Evolutionary conservation across 306 rosid species (phyloP).

Genomic region (Castanospermum australe): DNA sequence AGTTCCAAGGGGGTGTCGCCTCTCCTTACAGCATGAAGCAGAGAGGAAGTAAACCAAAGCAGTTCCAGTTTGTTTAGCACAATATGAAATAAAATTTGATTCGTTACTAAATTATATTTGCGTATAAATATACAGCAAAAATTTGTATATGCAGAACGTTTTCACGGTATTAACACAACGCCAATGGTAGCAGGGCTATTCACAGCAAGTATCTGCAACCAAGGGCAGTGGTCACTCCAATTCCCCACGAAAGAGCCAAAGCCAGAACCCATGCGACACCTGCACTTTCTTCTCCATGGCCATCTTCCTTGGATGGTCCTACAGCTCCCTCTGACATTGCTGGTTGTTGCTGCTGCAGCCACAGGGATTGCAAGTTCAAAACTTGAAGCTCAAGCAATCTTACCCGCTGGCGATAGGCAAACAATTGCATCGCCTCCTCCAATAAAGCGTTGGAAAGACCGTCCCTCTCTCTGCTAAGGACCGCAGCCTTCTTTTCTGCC

Average conservation of each 20-base stretch:
- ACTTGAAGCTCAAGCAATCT: slow-evolving; percentile 77
- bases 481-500: slow-evolving; percentile 62
- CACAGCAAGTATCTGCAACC: slow-evolving; percentile 42
- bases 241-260: slow-evolving; percentile 66
- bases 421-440: slow-evolving; percentile 57
- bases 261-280: slow-evolving; percentile 56
- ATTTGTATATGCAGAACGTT: neutral
- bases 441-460: slow-evolving; percentile 49
- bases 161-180: neutral
- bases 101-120: neutral
- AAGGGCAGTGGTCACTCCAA: slow-evolving; percentile 63
- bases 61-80: neutral
- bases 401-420: slow-evolving; percentile 61
- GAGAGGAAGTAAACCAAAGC: no score
- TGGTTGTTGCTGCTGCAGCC: slow-evolving; percentile 17
- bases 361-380: slow-evolving; percentile 43
- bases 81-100: neutral
- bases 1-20: no score
- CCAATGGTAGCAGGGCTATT: neutral
- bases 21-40: no score
- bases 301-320: slow-evolving; percentile 16
- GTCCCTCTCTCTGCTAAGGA: slow-evolving; percentile 56
- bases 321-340: neutral
- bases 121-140: neutral
- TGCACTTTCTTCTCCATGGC: slow-evolving; percentile 14